Percentiles rank a stretch among this genome's conserved stretches.
Conservation (phyloP, 2,329 filamentous ascomycete species). For the Alternaria solani region DNA sequence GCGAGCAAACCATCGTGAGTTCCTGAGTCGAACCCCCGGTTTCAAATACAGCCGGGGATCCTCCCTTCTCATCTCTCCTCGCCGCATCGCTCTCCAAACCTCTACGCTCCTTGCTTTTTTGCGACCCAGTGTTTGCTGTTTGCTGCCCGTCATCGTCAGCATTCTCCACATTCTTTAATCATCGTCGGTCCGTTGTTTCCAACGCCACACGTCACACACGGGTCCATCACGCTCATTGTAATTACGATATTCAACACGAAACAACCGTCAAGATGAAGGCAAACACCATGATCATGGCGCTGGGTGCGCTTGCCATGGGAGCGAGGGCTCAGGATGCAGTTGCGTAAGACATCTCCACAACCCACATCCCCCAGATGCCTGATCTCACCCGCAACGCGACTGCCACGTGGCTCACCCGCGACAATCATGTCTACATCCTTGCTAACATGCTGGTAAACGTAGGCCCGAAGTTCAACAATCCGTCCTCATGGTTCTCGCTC, state of each 20-base stretch:
- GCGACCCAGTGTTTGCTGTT: conserved; percentile 7
- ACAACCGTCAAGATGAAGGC: conserved; percentile 38
- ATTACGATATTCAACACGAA: conserved; percentile 13
- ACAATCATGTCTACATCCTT: neutral
- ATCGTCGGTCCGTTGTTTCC: neutral
- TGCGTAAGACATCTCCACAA: conserved; percentile 28
- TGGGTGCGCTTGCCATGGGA: conserved; percentile 42
- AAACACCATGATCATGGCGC: conserved; percentile 34
- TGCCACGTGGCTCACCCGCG: conserved; percentile 3
- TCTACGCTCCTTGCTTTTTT: conserved; percentile 28
- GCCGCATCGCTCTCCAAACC: conserved; percentile 27
- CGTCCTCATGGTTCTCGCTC: conserved; percentile 54
- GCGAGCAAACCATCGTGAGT: conserved; percentile 25
- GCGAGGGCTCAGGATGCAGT: conserved; percentile 35
- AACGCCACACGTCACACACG: conserved; percentile 5
- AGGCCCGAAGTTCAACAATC: conserved; percentile 45
- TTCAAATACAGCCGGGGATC: conserved; percentile 38
- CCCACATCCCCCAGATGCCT: neutral
- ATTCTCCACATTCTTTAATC: conserved; percentile 37
- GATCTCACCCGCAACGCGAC: neutral
- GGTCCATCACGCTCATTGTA: conserved; percentile 14
- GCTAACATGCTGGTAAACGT: conserved; percentile 18
- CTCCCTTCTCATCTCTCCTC: conserved; percentile 23
- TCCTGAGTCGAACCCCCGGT: conserved; percentile 19
- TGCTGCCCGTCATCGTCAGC: neutral